Base-by-base conservation (phyloP, 2,329 filamentous ascomycete species). In the Endocalyx cinctus region DNA sequence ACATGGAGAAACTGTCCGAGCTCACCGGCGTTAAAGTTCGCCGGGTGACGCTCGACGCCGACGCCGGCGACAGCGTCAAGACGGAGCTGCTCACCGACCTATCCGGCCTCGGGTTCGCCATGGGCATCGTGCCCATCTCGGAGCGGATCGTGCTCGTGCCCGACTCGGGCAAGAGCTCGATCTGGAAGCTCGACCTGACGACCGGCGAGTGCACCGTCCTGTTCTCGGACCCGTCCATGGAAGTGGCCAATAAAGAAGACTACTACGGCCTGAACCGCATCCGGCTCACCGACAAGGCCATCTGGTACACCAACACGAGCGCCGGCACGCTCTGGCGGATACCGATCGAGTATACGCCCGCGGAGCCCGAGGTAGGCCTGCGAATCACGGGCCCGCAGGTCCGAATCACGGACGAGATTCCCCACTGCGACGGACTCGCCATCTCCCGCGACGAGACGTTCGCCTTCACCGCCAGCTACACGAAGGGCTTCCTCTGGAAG, bases 261-360 rank as follows among this genome's bases (percentile, higher is more conserved):
- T 48, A 42, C 37, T 56, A 52, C 20, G 53, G 54, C 15, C 34
- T 58, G 5, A 58, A 55, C 38, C 44, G 50, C 5, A 23, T 56
- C 6, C 42, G 47, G n/a, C 17, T 58, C 18, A 35, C 43, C 17
- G 46, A 38, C 8, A 31, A 42, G 17, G 48, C 32, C 30, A 23
- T 55, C 4, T 55, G 50, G 38, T 58, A 52, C 37, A 54, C 51
- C 10, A 58, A 58, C 25, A 54, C 46, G 13, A 50, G 52, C 29
- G 38, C 33, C 11, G 54, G 54, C 34, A 43, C 15, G 12, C 17
- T 58, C 20, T 42, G 43, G 35, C 51, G 54, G 17, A 36, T 57
- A 16, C 54, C 54, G 3, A 37, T 58, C 14, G 41, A 42, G 30
- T 28, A 34, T 14, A 39, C 47, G 13, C 29, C 33, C 4, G 43